Evolutionary conservation across 768 basidiomycete genomes (phyloP).

Genomic region (Chalciporus sphaerocephalus): DNA sequence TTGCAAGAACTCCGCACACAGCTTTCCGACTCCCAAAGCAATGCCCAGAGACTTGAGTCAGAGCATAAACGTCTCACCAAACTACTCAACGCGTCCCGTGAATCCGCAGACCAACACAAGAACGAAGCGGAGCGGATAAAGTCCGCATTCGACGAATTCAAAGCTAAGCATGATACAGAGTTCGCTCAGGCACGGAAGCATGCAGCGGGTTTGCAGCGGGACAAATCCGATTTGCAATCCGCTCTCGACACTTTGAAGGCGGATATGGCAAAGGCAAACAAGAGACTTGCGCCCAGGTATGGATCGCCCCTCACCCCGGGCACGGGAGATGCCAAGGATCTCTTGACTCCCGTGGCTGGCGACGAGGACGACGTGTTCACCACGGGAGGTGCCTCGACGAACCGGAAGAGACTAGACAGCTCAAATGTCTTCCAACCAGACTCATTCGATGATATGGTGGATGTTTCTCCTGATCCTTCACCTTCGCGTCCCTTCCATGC

Average conservation of each 20-base stretch:
- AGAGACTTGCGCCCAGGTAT: slow-evolving; percentile 54
- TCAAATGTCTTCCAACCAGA: slow-evolving; percentile 45
- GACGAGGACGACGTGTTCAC: slow-evolving; percentile 67
- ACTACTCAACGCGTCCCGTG: slow-evolving; percentile 65
- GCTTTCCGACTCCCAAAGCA: slow-evolving; percentile 59
- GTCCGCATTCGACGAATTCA: slow-evolving; percentile 62
- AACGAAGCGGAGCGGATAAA: slow-evolving; percentile 76
- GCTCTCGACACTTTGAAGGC: slow-evolving; percentile 71
- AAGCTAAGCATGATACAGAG: slow-evolving; percentile 91
- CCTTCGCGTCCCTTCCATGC: slow-evolving; percentile 60
- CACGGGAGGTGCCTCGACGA: slow-evolving; percentile 57
- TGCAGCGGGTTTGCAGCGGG: slow-evolving; percentile 81
- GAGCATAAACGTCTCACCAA: slow-evolving; percentile 82
- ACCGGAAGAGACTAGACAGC: slow-evolving; percentile 54
- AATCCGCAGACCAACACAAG: slow-evolving; percentile 79
- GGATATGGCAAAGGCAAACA: slow-evolving; percentile 62
- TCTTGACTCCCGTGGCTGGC: slow-evolving; percentile 53
- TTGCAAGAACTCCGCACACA: slow-evolving; percentile 81
- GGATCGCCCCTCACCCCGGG: slow-evolving; percentile 75
- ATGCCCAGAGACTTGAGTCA: slow-evolving; percentile 65
- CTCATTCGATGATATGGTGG: slow-evolving; percentile 42
- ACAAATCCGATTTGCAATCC: slow-evolving; percentile 88
- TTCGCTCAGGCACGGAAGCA: slow-evolving; percentile 87
- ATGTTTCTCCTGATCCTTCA: slow-evolving; percentile 62
- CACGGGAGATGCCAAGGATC: slow-evolving; percentile 39